Base-by-base conservation (phyloP, 352 stramenopile genomes). In the Phytophthora sp. region DNA sequence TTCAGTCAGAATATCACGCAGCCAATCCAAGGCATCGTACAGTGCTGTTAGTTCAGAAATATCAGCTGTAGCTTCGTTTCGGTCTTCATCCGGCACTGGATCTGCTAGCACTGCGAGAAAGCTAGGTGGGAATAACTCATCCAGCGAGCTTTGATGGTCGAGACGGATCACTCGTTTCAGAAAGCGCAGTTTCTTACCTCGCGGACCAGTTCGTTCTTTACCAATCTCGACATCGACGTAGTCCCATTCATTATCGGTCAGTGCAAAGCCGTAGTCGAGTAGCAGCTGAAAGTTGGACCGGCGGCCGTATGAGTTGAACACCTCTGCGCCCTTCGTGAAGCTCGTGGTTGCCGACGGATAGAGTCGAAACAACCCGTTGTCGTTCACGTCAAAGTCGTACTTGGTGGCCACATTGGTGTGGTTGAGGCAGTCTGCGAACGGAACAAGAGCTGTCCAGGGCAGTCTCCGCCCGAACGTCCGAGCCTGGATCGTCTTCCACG, bases 381-480 rank as follows among this genome's bases (percentile, higher is more conserved):
- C 62, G 44, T 83, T 67, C 23, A 87, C 74, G 54, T 90, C 61
- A 35, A 90, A 91, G 60, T 91, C 85, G 73, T 97, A 98, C 65
- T 93, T 96, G 11, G 88, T 96, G 29, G 84, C 79, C 2, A 97
- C 80, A 64, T 98, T 98, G 33, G 64, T 67, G 69, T 98, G 93
- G 62, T 98, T 98, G 13, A 98, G 74, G 47, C 87, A 96, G 73
- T 98, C 93, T 7, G 92, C 93, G 54, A 98, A 94, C 7, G 93
- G 93, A 33, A 98, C 93, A 39, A 98, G 79, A 4, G 90, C 73
- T 6, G 89, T 97, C 89, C 90, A 98, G 16, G 89, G 91, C 60
- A 98, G 71, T 2, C 90, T 80, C 7, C 90, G 82, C 2, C 93
- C 93, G 57, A 98, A 98, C 3, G 91, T 93, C n/a, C 93, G 79